phyloP scores from a whole-genome alignment of 495 filamentous ascomycete species.

The Neurospora tetraspora region DNA sequence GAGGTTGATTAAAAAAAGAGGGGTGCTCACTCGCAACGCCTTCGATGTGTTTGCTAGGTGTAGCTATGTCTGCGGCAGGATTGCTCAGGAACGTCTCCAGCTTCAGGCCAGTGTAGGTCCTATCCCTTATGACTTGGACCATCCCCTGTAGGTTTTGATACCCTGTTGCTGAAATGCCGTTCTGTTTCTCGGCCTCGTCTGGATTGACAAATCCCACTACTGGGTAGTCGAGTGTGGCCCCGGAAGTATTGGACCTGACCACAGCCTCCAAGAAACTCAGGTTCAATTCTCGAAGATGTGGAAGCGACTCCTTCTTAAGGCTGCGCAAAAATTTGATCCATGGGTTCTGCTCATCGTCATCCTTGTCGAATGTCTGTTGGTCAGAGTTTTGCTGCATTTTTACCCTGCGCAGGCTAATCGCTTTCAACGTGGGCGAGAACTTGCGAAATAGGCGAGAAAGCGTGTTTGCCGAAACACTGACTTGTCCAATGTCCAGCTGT shows the following conservation, averaged over 20 bases:
- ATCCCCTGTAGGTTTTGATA: background rate
- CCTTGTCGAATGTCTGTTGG: background rate
- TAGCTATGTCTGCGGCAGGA: background rate
- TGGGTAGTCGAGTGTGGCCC: background rate
- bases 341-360: background rate
- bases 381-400: background rate
- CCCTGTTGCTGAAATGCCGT: background rate
- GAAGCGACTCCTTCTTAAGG: background rate
- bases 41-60: background rate
- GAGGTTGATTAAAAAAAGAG: background rate
- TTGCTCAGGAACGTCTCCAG: background rate
- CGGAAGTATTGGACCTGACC: background rate
- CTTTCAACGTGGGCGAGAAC: background rate
- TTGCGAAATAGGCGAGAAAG: background rate
- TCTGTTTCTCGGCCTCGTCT: background rate
- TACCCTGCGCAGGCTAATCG: background rate
- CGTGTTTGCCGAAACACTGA: background rate
- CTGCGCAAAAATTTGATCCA: background rate
- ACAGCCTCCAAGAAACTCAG: background rate
- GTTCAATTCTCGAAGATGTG: background rate
- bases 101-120: background rate
- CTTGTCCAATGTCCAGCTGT: background rate
- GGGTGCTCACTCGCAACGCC: background rate
- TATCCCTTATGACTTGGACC: background rate
- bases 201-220: background rate